These are phyloP conservation scores for Picea glauca DNA, from an alignment of 75 land plant genomes.

Conservation along the genomic window DNA sequence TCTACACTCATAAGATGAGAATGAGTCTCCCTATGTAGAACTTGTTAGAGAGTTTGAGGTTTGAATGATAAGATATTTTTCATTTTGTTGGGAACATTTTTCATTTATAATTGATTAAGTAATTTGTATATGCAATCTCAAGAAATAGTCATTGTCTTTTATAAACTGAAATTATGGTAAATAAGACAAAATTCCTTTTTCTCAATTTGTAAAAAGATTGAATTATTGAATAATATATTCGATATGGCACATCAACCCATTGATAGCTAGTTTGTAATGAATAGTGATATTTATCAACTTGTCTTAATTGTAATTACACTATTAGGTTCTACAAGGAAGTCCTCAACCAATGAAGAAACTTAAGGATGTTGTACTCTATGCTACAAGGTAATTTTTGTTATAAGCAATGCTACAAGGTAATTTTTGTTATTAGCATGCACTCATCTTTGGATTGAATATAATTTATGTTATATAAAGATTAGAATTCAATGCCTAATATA, in stretches of 20 bases:
- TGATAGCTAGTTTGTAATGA: too few relatives aligned
- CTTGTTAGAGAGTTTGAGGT: constrained; percentile 26
- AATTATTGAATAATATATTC: too few relatives aligned
- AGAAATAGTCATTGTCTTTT: neutral
- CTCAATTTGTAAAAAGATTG: too few relatives aligned
- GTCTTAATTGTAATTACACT: constrained; percentile 9
- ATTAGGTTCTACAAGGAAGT: constrained; percentile 21
- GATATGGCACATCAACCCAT: too few relatives aligned
- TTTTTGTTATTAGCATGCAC: neutral
- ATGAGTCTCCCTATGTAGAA: neutral
- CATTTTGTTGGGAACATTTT: constrained; percentile 37
- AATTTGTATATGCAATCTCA: neutral
- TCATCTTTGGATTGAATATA: neutral
- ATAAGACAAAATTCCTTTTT: neutral
- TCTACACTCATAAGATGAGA: too few relatives aligned
- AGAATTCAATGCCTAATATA: neutral
- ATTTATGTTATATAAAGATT: neutral
- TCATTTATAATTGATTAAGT: constrained; percentile 20
- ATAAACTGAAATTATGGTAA: neutral
- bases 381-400: too few relatives aligned
- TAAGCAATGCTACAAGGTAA: constrained; percentile 66
- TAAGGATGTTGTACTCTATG: too few relatives aligned
- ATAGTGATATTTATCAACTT: neutral
- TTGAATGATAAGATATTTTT: constrained; percentile 31
- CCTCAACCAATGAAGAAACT: too few relatives aligned